Evolutionary conservation across 306 rosid species (phyloP).

Genomic region (Rosa rugosa): DNA sequence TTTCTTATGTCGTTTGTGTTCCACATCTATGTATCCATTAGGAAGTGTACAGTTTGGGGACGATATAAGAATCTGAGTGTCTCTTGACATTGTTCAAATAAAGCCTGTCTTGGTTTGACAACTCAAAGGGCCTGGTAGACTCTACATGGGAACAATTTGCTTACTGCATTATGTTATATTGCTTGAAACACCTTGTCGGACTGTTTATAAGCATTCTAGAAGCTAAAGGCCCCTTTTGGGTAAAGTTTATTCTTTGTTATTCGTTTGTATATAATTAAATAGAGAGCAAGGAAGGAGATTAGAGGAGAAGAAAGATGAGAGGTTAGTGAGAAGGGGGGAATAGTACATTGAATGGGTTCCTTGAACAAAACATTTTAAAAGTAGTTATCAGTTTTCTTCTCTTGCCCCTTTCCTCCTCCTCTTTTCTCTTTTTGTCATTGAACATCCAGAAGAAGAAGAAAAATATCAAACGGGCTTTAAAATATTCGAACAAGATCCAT

Average conservation of each 20-base stretch:
- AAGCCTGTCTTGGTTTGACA: not conserved
- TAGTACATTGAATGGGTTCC: not conserved
- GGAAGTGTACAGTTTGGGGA: not conserved
- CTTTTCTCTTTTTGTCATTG: not conserved
- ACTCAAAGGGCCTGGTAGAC: not conserved
- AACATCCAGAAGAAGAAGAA: not conserved
- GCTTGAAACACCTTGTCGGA: not conserved
- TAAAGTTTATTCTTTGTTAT: not conserved
- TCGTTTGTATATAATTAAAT: not conserved
- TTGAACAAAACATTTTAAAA: not conserved
- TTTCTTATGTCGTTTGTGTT: not conserved
- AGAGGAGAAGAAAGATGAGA: not conserved
- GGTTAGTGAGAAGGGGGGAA: not conserved
- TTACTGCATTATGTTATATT: not conserved
- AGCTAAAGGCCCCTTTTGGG: not conserved
- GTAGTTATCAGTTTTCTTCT: not conserved
- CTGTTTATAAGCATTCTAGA: not conserved
- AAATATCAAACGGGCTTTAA: not conserved
- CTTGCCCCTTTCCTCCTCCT: not conserved
- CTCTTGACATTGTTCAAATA: not conserved
- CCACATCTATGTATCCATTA: not conserved
- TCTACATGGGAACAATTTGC: not conserved
- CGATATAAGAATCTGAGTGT: not conserved
- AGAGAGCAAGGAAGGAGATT: not conserved
- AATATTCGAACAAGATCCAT: not conserved